Percentiles rank a stretch among this genome's conserved stretches.
Evolutionary conservation across 768 basidiomycete genomes (phyloP).

Genomic region (Mycena filopes): DNA sequence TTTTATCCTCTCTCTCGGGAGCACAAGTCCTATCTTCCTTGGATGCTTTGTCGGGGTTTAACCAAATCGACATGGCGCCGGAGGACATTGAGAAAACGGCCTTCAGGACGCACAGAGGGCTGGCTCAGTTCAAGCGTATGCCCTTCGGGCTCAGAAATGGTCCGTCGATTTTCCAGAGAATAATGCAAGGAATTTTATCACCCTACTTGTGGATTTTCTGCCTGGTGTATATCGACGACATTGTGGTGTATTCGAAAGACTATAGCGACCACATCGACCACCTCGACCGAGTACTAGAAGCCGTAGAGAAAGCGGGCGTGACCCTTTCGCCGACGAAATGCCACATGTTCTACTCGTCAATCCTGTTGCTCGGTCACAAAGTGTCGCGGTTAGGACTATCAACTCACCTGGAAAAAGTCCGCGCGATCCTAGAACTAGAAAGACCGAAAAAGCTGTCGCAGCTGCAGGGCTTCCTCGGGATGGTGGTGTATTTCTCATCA

Average conservation of each 20-base stretch:
- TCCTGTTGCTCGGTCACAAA: slow-evolving; percentile 7
- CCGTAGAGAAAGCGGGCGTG: slow-evolving; percentile 26
- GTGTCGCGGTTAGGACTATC: slow-evolving; percentile 11
- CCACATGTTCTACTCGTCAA: slow-evolving; percentile 1
- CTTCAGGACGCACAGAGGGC: no score
- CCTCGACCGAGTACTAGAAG: slow-evolving; percentile 26
- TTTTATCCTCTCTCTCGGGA: no score
- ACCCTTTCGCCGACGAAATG: slow-evolving; percentile 11
- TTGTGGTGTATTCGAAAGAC: background rate
- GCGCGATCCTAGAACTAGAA: slow-evolving; percentile 7
- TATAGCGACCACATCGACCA: slow-evolving; percentile 2
- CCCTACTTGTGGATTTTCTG: slow-evolving; percentile 3
- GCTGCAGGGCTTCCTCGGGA: slow-evolving; percentile 36
- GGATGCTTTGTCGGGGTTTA: no score
- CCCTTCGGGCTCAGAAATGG: background rate
- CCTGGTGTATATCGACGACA: slow-evolving; percentile 6
- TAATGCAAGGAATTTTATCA: background rate
- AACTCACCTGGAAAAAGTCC: slow-evolving; percentile 18
- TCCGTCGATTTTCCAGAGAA: background rate
- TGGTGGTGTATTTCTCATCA: slow-evolving; percentile 11
- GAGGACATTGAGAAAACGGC: no score
- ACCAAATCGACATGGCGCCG: no score
- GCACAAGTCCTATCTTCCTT: no score
- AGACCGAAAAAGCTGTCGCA: background rate
- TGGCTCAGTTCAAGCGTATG: no score